Base-by-base conservation (phyloP, 352 stramenopile genomes). In the Stramenopiles sp. region DNA sequence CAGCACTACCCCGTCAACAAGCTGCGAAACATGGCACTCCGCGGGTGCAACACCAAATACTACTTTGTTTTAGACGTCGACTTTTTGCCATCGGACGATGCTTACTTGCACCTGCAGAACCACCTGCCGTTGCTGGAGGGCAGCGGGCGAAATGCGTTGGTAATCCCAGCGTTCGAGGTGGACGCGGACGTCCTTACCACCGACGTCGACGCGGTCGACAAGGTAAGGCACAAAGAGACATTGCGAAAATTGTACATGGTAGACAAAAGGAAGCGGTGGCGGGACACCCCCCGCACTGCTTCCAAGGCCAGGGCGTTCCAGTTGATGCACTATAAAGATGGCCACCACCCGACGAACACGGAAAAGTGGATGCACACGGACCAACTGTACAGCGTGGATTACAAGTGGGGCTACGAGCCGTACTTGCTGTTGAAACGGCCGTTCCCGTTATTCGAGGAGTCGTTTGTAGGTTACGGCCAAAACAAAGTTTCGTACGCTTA, bases 271-370 rank as follows among this genome's bases (percentile, higher is more conserved):
- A 6, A 6, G 12, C 53, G 53, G 35, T 71, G 53, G 53, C 53
- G 53, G 2, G 53, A 71, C 35, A 71, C 53, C 1, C 53, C 53
- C 33, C 53, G 53, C 4, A 71, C 53, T 6, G 1, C 1, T 4
- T 71, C 53, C 4, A 71, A 71, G 35, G 53, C 53, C 1, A 71
- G 53, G 6, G 53, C 53, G 35, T 71, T 71, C 35, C 53, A 71
- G 6, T 71, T 71, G 12, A 71, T 71, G 53, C 53, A 71, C 35
- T 71, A 71, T 6, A 71, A 71, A 71, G 53, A 71, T 71, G 53
- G 53, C 6, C 53, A 71, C 53, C 53, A 71, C 12, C 53, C 53
- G 6, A 71, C 53, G 2, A 71, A 71, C 6, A 71, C 53, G 35
- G 53, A 71, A 71, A 2, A 2, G 6, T 71, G 53, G 53, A 71